Percentiles rank a stretch among this genome's conserved stretches.
These are phyloP conservation scores for Puccinia hordei DNA, from an alignment of 1,284 basidiomycete species.

Conservation along the genomic window DNA sequence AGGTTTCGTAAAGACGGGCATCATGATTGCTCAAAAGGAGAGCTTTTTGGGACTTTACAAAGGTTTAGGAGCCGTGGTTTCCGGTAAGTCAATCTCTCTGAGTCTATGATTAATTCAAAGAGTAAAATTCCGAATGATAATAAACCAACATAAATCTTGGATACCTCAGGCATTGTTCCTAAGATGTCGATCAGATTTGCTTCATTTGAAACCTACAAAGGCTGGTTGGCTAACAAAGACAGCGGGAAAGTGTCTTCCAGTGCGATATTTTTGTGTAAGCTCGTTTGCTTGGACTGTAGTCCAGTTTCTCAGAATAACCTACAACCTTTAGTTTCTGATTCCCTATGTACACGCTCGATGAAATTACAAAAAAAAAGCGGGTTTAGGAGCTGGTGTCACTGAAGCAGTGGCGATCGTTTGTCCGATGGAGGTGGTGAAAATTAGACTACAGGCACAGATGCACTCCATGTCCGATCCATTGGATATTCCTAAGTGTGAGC, in stretches of 20 bases:
- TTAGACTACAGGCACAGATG: constrained; percentile 94
- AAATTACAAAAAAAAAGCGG: constrained; percentile 68
- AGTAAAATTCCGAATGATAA: no score
- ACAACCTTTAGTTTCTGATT: neutral
- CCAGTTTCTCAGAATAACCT: neutral
- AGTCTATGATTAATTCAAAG: neutral
- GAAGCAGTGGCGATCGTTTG: constrained; percentile 94
- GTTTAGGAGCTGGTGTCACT: constrained; percentile 88
- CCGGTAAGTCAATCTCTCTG: constrained; percentile 63
- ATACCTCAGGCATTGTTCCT: constrained; percentile 72
- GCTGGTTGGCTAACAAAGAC: constrained; percentile 71
- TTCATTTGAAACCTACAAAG: constrained; percentile 94
- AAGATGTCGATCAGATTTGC: constrained; percentile 99
- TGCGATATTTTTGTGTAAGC: constrained; percentile 67
- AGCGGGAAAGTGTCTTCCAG: constrained; percentile 76
- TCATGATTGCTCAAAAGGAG: constrained; percentile 84
- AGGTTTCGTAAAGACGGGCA: constrained; percentile 89
- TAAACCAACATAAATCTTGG: no score
- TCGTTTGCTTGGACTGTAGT: neutral
- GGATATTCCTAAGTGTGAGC: constrained; percentile 85
- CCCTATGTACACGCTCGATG: neutral
- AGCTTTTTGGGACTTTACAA: constrained; percentile 96
- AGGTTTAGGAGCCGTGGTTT: constrained; percentile 93
- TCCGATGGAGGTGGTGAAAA: constrained; percentile 99
- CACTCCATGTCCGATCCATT: constrained; percentile 96